A percentile compares a stretch with the other conserved stretches of the same genome.
Conservation (phyloP, 176 grass and related monocot species). For the Canna indica region DNA sequence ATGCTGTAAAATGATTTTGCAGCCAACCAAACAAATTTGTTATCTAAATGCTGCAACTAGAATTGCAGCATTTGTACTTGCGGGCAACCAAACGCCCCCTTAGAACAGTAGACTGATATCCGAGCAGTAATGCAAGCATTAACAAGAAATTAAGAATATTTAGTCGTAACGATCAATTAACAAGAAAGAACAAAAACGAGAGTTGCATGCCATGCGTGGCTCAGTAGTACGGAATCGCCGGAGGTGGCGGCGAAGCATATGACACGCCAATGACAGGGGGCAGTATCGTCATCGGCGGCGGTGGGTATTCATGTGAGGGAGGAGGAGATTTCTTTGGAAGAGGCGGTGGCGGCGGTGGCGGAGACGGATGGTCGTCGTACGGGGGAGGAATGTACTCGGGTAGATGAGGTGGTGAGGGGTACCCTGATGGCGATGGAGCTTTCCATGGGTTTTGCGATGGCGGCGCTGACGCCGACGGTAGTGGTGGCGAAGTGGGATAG, state of each 20-base stretch:
- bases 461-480: background rate
- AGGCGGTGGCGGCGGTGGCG: background rate
- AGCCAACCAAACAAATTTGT: too few relatives aligned
- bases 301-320: constrained; percentile 21
- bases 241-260: constrained; percentile 12
- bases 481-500: background rate
- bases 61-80: too few relatives aligned
- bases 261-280: constrained; percentile 6
- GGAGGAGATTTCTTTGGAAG: constrained; percentile 18
- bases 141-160: constrained; percentile 10
- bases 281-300: background rate
- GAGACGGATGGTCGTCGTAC: background rate
- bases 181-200: background rate
- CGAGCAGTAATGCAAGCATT: too few relatives aligned
- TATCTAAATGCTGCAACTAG: too few relatives aligned
- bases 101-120: too few relatives aligned
- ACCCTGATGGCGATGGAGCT: background rate
- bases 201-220: background rate
- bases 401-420: constrained; percentile 12
- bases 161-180: background rate
- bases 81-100: too few relatives aligned
- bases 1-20: too few relatives aligned
- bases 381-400: constrained; percentile 18
- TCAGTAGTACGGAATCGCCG: constrained; percentile 10
- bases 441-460: background rate